A percentile compares a stretch with the other conserved stretches of the same genome.
Evolutionary conservation across 2,329 filamentous ascomycete genomes (phyloP).

Genomic region (Zasmidium angulare): DNA sequence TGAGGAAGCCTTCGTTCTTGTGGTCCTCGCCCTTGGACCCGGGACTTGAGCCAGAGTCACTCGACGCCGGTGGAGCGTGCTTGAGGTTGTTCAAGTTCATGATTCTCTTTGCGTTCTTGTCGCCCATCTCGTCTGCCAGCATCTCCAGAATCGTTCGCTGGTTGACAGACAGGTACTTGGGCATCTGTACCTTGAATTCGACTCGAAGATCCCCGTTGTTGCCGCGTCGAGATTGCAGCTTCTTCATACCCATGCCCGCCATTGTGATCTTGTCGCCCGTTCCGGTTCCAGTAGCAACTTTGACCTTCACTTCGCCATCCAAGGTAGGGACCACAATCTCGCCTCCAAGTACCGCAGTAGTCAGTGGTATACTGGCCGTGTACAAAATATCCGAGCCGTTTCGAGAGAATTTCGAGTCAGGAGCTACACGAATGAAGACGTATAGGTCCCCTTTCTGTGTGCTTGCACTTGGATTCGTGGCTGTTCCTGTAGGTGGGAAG

Average conservation of each 20-base stretch:
- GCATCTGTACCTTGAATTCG: conserved; percentile 93
- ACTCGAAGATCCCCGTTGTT: conserved; percentile 81
- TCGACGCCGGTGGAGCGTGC: conserved; percentile 44
- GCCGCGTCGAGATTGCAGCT: conserved; percentile 65
- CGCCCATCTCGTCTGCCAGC: conserved; percentile 92
- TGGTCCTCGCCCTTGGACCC: conserved; percentile 49
- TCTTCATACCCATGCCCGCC: conserved; percentile 90
- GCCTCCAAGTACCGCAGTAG: conserved; percentile 87
- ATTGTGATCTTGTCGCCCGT: conserved; percentile 91
- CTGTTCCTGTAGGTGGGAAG: conserved; percentile 72
- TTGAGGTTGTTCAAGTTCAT: conserved; percentile 68
- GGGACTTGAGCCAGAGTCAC: conserved; percentile 47
- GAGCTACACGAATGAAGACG: conserved; percentile 83
- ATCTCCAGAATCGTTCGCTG: conserved; percentile 93
- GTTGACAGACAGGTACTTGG: conserved; percentile 87
- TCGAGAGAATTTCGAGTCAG: conserved; percentile 85
- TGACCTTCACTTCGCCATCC: conserved; percentile 85
- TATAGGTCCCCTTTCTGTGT: conserved; percentile 84
- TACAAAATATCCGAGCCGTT: conserved; percentile 88
- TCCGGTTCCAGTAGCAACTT: conserved; percentile 84
- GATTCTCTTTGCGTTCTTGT: conserved; percentile 85
- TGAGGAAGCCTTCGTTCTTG: conserved; percentile 85
- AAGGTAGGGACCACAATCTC: conserved; percentile 88
- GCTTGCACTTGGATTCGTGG: conserved; percentile 61
- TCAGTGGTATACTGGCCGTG: conserved; percentile 86